Percentiles rank a stretch among this genome's conserved stretches.
Evolutionary conservation across 2,329 filamentous ascomycete species (phyloP).

Genomic region (Fusarium sp.): DNA sequence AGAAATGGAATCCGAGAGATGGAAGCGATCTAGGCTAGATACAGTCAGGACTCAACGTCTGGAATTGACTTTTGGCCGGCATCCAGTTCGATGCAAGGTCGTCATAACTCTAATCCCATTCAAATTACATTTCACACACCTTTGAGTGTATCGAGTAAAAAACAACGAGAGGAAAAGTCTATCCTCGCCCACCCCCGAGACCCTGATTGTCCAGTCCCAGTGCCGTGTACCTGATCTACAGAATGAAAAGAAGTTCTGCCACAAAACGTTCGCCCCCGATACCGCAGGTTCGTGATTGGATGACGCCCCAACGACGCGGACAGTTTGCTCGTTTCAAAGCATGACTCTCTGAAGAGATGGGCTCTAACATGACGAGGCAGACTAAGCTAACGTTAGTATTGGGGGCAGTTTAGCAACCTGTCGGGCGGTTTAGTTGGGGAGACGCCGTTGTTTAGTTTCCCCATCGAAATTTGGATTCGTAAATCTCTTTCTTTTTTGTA

Average conservation of each 20-base stretch:
- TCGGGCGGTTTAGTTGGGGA: constrained; percentile 12
- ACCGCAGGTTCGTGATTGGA: not conserved
- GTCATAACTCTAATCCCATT: constrained; percentile 16
- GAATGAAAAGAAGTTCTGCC: not conserved
- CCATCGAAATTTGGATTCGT: not conserved
- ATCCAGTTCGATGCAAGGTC: not conserved
- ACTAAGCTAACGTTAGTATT: constrained; percentile 1
- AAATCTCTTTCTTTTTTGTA: not conserved
- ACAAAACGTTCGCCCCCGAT: not conserved
- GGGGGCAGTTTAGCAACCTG: not conserved
- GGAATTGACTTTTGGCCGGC: not conserved
- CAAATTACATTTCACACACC: not conserved
- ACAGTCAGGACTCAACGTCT: not conserved
- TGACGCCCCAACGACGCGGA: not conserved
- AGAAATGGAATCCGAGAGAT: not conserved
- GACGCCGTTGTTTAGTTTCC: not conserved
- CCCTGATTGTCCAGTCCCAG: not conserved
- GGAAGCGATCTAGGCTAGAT: not conserved
- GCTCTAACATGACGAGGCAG: constrained; percentile 12
- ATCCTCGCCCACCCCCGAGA: not conserved
- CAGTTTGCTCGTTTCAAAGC: not conserved
- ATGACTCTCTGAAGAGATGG: not conserved
- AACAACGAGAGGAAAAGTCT: not conserved
- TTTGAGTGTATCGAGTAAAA: not conserved
- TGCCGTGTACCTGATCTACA: constrained; percentile 29